phyloP scores from a whole-genome alignment of 495 filamentous ascomycete genomes.

The Hypomontagnella monticulosa region DNA sequence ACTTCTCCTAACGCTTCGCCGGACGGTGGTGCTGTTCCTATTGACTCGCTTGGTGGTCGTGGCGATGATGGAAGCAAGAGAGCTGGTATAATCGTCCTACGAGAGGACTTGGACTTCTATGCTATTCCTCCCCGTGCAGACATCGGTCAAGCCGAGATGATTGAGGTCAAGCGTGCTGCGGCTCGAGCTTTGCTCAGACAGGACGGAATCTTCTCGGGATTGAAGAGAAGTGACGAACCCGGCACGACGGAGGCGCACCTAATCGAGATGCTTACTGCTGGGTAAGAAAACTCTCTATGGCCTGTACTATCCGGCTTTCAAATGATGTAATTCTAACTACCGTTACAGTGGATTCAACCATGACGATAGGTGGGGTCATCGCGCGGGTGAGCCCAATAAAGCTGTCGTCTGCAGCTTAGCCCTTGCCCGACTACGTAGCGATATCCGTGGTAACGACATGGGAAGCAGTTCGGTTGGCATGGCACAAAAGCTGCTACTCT shows the following conservation, averaged over 20 bases:
- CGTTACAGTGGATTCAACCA: conserved; percentile 86
- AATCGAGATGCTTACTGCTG: conserved; percentile 99
- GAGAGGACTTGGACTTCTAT: conserved; percentile 98
- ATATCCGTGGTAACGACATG: conserved; percentile 82
- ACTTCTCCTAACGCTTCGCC: conserved; percentile 68
- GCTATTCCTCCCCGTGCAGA: conserved; percentile 88
- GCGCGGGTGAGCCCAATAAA: conserved; percentile 95
- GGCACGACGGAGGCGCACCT: conserved; percentile 98
- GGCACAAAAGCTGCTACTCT: conserved; percentile 97
- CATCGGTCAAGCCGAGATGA: conserved; percentile 90
- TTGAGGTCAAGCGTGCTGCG: conserved; percentile 94
- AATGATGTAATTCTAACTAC: conserved; percentile 24
- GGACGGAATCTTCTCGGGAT: conserved; percentile 93
- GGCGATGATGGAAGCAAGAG: conserved; percentile 69
- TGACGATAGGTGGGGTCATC: conserved; percentile 94
- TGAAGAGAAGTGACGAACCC: conserved; percentile 92
- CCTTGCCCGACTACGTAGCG: conserved; percentile 89
- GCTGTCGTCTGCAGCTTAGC: conserved; percentile 97
- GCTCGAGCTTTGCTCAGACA: conserved; percentile 86
- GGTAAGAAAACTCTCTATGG: conserved; percentile 64
- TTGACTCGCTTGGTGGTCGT: conserved; percentile 57
- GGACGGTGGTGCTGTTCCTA: conserved; percentile 70
- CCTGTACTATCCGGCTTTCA: not conserved
- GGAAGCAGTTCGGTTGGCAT: conserved; percentile 89
- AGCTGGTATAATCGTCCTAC: conserved; percentile 95